Evolutionary conservation across 257 asterid genomes (phyloP).

Genomic region (Ilex asprella): DNA sequence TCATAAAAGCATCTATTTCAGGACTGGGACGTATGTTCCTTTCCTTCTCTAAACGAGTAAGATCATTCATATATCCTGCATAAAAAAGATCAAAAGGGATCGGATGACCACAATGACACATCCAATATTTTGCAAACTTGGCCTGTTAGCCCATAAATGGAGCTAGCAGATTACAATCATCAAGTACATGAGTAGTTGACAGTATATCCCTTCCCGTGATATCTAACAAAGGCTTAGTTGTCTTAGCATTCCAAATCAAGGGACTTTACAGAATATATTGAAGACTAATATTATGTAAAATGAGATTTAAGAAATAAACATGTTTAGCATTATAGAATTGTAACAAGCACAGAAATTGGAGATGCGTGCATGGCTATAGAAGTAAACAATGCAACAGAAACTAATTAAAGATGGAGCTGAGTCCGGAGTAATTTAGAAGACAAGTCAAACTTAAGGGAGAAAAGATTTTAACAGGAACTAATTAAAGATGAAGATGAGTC

Average conservation of each 20-base stretch:
- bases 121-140: not conserved
- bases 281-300: no score
- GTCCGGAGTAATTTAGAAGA: no score
- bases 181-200: not conserved
- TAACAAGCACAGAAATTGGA: no score
- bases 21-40: slow-evolving; percentile 62
- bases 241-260: not conserved
- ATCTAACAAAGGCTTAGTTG: not conserved
- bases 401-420: no score
- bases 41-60: slow-evolving; percentile 60
- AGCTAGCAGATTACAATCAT: not conserved
- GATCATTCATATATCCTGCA: slow-evolving; percentile 65
- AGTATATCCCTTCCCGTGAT: not conserved
- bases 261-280: no score
- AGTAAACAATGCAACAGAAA: no score
- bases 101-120: not conserved
- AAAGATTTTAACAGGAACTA: no score
- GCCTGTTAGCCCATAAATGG: not conserved
- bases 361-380: no score
- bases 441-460: no score
- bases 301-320: no score
- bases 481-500: no score
- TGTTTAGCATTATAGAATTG: no score
- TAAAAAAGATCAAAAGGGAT: not conserved
- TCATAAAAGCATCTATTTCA: slow-evolving; percentile 86